phyloP scores from a whole-genome alignment of 1,284 basidiomycete species.

The Ganoderma lucidum region DNA sequence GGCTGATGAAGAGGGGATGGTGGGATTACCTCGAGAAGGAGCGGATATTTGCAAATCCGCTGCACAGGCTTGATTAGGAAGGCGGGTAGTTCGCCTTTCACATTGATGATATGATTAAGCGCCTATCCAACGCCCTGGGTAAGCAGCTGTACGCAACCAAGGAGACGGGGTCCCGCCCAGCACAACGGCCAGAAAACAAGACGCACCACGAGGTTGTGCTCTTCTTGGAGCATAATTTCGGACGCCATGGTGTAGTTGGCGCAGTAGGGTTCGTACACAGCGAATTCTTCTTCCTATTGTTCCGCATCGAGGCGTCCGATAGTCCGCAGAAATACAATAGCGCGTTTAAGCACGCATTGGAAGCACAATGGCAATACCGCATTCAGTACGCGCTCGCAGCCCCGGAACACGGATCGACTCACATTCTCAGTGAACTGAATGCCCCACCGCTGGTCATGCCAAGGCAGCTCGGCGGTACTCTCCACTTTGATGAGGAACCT shows the following conservation, averaged over 20 bases:
- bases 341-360: slow-evolving; percentile 35
- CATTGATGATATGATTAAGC: slow-evolving; percentile 80
- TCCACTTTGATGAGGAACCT: slow-evolving; percentile 96
- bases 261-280: slow-evolving; percentile 97
- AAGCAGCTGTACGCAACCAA: slow-evolving; percentile 38
- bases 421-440: slow-evolving; percentile 83
- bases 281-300: slow-evolving; percentile 92
- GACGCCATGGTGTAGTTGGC: slow-evolving; percentile 93
- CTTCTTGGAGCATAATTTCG: slow-evolving; percentile 86
- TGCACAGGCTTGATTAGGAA: slow-evolving; percentile 87
- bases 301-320: slow-evolving; percentile 43
- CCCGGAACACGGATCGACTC: slow-evolving; percentile 47
- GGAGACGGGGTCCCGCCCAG: slow-evolving; percentile 22
- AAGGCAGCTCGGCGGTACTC: slow-evolving; percentile 81
- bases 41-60: slow-evolving; percentile 81
- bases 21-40: slow-evolving; percentile 63
- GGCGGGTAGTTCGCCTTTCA: slow-evolving; percentile 88
- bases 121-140: slow-evolving; percentile 56
- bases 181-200: slow-evolving; percentile 39
- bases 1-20: slow-evolving; percentile 13
- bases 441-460: slow-evolving; percentile 94
- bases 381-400: slow-evolving; percentile 42
- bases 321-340: slow-evolving; percentile 44
- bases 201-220: slow-evolving; percentile 85
- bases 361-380: slow-evolving; percentile 42